Evolutionary conservation across 2,329 filamentous ascomycete species (phyloP).

Genomic region (Pseudonectria foliicola): DNA sequence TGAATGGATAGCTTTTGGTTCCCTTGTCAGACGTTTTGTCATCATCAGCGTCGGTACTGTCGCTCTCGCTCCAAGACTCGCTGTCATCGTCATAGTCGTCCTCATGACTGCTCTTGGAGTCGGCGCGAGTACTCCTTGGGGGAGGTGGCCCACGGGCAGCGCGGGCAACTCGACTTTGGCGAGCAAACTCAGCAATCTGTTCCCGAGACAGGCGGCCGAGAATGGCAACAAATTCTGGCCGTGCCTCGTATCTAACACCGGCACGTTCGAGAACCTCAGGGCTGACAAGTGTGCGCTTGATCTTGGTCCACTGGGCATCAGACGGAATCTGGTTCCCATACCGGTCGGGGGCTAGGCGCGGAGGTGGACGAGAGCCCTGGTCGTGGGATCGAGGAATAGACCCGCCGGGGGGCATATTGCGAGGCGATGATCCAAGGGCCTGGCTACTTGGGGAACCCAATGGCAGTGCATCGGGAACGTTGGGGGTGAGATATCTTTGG

Average conservation of each 20-base stretch:
- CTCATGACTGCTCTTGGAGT: conserved; percentile 29
- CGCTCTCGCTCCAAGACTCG: conserved; percentile 23
- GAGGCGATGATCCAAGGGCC: conserved; percentile 32
- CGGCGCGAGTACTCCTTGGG: conserved; percentile 13
- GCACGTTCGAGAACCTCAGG: conserved; percentile 49
- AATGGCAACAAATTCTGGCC: conserved; percentile 54
- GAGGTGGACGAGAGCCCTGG: conserved; percentile 23
- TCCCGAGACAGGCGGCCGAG: conserved; percentile 47
- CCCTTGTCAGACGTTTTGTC: conserved; percentile 25
- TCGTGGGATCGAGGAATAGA: conserved; percentile 27
- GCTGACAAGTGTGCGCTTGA: conserved; percentile 48
- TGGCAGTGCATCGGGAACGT: conserved; percentile 22
- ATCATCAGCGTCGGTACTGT: conserved; percentile 27
- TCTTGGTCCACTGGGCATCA: conserved; percentile 54
- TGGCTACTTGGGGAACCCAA: conserved; percentile 27
- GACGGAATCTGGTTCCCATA: conserved; percentile 48
- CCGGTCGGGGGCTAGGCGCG: conserved; percentile 47
- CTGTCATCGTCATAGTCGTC: conserved; percentile 25
- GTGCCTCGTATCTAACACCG: conserved; percentile 52
- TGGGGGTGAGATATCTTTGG: conserved; percentile 29
- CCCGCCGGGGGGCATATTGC: conserved; percentile 25
- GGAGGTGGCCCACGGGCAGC: conserved; percentile 7
- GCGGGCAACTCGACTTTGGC: conserved; percentile 38
- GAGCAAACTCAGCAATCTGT: conserved; percentile 45
- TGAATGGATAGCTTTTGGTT: conserved; percentile 28